Evolutionary conservation across 169 alveolate species (phyloP).

Genomic region (Plasmodium knowlesi): DNA sequence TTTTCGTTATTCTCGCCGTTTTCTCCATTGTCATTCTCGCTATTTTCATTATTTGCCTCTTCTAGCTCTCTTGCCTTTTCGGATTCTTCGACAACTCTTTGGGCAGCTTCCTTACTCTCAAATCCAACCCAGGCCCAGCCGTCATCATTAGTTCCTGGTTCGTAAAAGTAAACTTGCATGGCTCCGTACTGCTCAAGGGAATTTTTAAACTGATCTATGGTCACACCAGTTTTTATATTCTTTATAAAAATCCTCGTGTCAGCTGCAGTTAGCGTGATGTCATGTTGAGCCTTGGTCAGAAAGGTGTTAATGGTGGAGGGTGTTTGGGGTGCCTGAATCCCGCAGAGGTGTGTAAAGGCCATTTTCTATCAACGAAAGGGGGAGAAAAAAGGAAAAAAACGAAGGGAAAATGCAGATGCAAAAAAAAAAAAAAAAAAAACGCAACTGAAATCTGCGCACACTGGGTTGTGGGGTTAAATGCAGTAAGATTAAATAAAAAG

Average conservation of each 20-base stretch:
- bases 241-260: conserved; percentile 60
- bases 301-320: conserved; percentile 45
- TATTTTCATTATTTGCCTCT: neutral
- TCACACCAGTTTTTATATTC: conserved; percentile 73
- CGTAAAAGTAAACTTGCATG: conserved; percentile 82
- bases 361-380: conserved; percentile 21
- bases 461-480: conserved; percentile 1
- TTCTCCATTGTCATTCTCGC: conserved; percentile 18
- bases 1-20: conserved; percentile 8
- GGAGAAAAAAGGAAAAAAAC: neutral
- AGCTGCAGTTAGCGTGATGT: conserved; percentile 41
- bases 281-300: conserved; percentile 72
- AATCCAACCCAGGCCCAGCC: conserved; percentile 89
- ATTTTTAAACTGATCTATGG: conserved; percentile 72
- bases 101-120: conserved; percentile 77
- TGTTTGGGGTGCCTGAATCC: conserved; percentile 2
- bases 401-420: neutral
- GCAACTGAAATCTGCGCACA: neutral
- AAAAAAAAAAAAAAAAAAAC: conserved; percentile 6
- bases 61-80: conserved; percentile 42
- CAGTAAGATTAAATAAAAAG: conserved; percentile 1
- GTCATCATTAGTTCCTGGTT: conserved; percentile 77
- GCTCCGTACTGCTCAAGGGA: conserved; percentile 80
- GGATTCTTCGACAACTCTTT: conserved; percentile 68
- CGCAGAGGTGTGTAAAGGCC: conserved; percentile 58